Percentiles rank a stretch among this genome's conserved stretches.
phyloP scores from a whole-genome alignment of 495 filamentous ascomycete genomes.

The Aspergillus diversus region DNA sequence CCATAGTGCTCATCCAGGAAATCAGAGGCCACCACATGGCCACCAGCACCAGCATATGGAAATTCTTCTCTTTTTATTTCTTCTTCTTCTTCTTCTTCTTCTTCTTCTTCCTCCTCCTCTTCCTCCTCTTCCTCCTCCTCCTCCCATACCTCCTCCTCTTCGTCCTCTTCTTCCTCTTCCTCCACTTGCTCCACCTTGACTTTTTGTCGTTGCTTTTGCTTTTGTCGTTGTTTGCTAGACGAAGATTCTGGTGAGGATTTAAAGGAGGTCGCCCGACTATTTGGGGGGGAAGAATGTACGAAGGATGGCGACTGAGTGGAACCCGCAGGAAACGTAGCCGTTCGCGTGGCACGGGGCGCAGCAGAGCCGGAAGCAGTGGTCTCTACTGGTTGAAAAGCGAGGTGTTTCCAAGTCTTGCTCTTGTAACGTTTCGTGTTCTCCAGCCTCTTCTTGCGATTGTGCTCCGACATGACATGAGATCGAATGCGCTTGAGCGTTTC shows the following conservation, averaged over 20 bases:
- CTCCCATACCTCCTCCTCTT: no score
- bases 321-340: conserved; percentile 2
- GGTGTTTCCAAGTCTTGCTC: conserved; percentile 48
- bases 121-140: no score
- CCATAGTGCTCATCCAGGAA: conserved; percentile 17
- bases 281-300: conserved; percentile 6
- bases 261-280: background rate
- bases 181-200: no score
- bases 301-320: conserved; percentile 6
- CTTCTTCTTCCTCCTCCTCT: no score
- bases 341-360: conserved; percentile 21
- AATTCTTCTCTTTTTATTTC: no score
- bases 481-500: conserved; percentile 54
- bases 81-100: no score
- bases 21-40: no score
- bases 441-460: conserved; percentile 53
- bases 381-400: conserved; percentile 44
- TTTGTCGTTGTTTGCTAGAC: conserved; percentile 15
- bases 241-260: conserved; percentile 14
- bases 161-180: no score
- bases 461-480: conserved; percentile 56
- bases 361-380: conserved; percentile 30
- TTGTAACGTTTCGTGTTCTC: conserved; percentile 51
- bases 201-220: no score
- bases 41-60: no score